Evolutionary conservation across 2,329 filamentous ascomycete genomes (phyloP).

Genomic region (Fusarium sp.): DNA sequence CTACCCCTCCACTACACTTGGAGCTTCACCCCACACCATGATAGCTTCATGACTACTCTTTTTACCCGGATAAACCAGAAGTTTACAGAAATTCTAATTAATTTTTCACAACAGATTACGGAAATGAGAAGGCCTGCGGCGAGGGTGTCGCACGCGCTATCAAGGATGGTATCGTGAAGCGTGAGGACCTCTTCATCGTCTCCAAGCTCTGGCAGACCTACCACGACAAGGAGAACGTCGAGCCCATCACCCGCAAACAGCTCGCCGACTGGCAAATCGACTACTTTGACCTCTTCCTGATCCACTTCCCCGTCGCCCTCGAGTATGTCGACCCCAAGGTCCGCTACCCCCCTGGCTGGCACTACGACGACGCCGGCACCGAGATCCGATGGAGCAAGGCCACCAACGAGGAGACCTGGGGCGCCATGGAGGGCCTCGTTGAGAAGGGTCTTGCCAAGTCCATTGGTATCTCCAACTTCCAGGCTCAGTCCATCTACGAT

Average conservation of each 20-base stretch:
- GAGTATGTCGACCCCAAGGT: constrained; percentile 84
- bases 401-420: constrained; percentile 83
- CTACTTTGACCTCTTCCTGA: constrained; percentile 89
- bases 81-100: constrained; percentile 4
- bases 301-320: constrained; percentile 89
- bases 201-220: constrained; percentile 95
- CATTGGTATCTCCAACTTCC: constrained; percentile 88
- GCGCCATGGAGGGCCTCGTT: constrained; percentile 79
- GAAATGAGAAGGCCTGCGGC: constrained; percentile 82
- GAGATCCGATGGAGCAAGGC: constrained; percentile 73
- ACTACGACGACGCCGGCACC: constrained; percentile 66
- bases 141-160: constrained; percentile 82
- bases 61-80: not conserved
- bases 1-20: constrained; percentile 30
- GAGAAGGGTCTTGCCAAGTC: constrained; percentile 72
- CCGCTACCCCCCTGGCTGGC: constrained; percentile 84
- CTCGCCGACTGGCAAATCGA: constrained; percentile 85
- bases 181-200: constrained; percentile 89
- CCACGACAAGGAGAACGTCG: constrained; percentile 81
- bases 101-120: constrained; percentile 69
- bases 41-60: constrained; percentile 27
- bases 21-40: constrained; percentile 17
- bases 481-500: constrained; percentile 79
- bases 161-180: constrained; percentile 81
- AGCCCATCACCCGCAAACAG: constrained; percentile 79